Conservation (phyloP, 208 protist genomes). For the Spironucleus salmonicida region DNA sequence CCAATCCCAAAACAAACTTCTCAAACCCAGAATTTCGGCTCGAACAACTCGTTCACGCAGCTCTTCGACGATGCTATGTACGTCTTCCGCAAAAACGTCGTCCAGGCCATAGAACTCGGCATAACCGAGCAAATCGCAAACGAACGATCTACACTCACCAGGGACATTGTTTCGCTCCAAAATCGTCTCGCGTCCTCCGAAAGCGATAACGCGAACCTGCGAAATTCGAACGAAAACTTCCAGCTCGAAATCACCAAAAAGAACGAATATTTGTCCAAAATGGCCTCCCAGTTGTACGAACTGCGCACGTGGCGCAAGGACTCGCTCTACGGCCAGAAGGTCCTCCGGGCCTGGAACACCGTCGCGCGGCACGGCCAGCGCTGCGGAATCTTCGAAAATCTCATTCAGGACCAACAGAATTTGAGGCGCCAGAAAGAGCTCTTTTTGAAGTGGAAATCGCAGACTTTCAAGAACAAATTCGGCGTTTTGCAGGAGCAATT, state of each 20-base stretch:
- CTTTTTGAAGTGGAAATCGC: neutral
- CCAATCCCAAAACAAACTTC: too few relatives aligned
- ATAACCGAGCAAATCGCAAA: neutral
- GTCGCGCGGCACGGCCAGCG: neutral
- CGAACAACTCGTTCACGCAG: too few relatives aligned
- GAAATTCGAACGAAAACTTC: neutral
- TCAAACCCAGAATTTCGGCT: too few relatives aligned
- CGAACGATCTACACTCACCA: neutral
- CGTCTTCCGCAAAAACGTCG: neutral
- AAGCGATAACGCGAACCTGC: neutral
- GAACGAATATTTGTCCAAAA: neutral
- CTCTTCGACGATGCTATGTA: constrained; percentile 16
- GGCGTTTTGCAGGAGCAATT: neutral
- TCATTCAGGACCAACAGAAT: neutral
- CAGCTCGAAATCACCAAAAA: neutral
- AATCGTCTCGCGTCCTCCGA: neutral
- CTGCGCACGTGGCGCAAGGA: neutral
- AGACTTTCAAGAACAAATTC: neutral
- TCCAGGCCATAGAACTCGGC: neutral
- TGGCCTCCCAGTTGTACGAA: neutral
- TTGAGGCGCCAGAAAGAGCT: neutral
- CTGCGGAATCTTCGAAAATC: neutral
- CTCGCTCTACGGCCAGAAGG: neutral
- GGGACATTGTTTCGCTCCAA: neutral
- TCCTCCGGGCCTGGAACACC: neutral